Base-by-base conservation (phyloP, 306 rosid species). In the Prunus kanzakura region DNA sequence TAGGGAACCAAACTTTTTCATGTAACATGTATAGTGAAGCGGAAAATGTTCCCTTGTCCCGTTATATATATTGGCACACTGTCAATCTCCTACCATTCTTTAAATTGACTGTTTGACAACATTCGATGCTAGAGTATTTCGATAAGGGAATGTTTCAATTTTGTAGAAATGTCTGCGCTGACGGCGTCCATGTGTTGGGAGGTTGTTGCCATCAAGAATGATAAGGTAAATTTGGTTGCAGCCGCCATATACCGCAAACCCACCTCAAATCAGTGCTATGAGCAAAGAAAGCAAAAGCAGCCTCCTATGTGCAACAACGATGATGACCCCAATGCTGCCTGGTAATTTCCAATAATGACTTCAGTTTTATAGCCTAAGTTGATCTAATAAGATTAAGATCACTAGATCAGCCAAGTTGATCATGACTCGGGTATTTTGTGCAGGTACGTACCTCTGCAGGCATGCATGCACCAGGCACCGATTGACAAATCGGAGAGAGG, bases 121-220 rank as follows among this genome's bases (percentile, higher is more conserved):
- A 38, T 38, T 38, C 8, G 2, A 38, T 7, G 43, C 43, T 38
- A 38, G 52, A 47, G 15, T 13, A 47, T 10, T 10, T 38, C 9
- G 2, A 38, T 6, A 38, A 8, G 5, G 8, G 22, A 0, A 1
- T 10, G 43, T 63, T 64, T 18, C 16, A 35, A 63, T 55, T 83
- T 57, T 67, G 16, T 64, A 96, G 98, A 78, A 62, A 96, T 96
- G 98, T 64, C 96, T 18, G 45, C 84, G 45, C 86, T 96, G 47
- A 92, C 98, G 3, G 82, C 76, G 63, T 70, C 96, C 66, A 86
- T 96, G 86, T 92, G 99, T 81, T 92, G 98, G 98, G 99, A 91
- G 81, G 96, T 96, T 35, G 91, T 96, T 76, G 86, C 91, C 54
- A 87, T 91, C 85, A 82, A 84, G 82, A 90, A 88, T 81, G 93